A percentile compares a stretch with the other conserved stretches of the same genome.
Evolutionary conservation across 805 yeast genomes (phyloP).

Genomic region (Brettanomyces bruxellensis): DNA sequence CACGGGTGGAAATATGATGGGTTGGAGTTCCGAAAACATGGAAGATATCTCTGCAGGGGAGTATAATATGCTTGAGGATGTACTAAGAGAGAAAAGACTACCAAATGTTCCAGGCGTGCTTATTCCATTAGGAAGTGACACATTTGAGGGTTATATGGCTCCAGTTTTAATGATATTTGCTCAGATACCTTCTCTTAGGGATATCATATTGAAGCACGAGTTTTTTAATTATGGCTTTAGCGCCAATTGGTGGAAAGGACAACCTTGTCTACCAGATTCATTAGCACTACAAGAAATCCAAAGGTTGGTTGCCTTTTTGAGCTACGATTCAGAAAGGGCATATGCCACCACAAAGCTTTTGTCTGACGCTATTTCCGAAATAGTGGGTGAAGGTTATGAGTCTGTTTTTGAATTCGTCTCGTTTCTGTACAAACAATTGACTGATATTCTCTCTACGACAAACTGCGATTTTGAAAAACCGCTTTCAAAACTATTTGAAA

Average conservation of each 20-base stretch:
- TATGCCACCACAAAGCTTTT: slow-evolving; percentile 30
- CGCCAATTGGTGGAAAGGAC: slow-evolving; percentile 31
- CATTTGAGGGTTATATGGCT: slow-evolving; percentile 31
- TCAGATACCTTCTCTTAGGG: slow-evolving; percentile 27
- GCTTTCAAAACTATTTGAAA: slow-evolving; percentile 11
- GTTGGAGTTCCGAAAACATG: slow-evolving; percentile 4
- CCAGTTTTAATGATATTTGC: slow-evolving; percentile 32
- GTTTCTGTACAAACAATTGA: slow-evolving; percentile 13
- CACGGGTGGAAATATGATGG: slow-evolving; percentile 2
- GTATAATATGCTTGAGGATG: slow-evolving; percentile 21
- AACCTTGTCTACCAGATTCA: slow-evolving; percentile 18
- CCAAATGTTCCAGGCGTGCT: slow-evolving; percentile 23
- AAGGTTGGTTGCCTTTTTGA: slow-evolving; percentile 29
- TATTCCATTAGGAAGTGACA: slow-evolving; percentile 25
- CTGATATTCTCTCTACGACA: slow-evolving; percentile 11
- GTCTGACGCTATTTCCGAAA: slow-evolving; percentile 21
- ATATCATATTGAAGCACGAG: slow-evolving; percentile 21
- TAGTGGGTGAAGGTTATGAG: slow-evolving; percentile 20
- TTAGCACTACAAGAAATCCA: slow-evolving; percentile 29
- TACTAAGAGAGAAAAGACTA: slow-evolving; percentile 13
- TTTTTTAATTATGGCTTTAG: slow-evolving; percentile 27
- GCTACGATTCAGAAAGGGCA: slow-evolving; percentile 25
- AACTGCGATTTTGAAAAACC: slow-evolving; percentile 8
- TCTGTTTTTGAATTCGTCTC: slow-evolving; percentile 20
- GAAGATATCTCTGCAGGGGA: slow-evolving; percentile 2